These are phyloP conservation scores for Stemphylium vesicarium DNA, from an alignment of 2,329 filamentous ascomycete genomes.

Conservation along the genomic window DNA sequence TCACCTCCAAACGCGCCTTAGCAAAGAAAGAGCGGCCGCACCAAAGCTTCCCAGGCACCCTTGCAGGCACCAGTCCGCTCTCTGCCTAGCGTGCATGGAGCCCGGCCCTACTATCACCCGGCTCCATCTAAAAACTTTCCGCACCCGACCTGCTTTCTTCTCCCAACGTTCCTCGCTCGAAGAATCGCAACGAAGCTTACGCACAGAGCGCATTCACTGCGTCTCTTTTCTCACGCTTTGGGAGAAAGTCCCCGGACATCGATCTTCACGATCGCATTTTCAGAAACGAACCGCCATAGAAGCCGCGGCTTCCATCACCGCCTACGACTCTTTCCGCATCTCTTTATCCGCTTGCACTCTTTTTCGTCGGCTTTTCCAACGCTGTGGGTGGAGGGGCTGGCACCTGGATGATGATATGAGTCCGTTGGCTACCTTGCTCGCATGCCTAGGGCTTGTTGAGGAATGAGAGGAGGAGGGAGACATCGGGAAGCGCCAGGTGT, in stretches of 20 bases:
- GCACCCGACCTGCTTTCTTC: slow-evolving; percentile 26
- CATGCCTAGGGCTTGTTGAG: slow-evolving; percentile 21
- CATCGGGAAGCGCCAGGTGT: slow-evolving; percentile 39
- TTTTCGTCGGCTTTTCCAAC: slow-evolving; percentile 30
- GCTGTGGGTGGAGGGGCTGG: slow-evolving; percentile 52
- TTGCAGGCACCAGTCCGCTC: slow-evolving; percentile 32
- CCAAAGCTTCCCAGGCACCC: slow-evolving; percentile 38
- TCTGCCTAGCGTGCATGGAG: slow-evolving; percentile 37
- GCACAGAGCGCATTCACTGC: slow-evolving; percentile 66
- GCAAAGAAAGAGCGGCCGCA: slow-evolving; percentile 27
- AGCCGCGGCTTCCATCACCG: slow-evolving; percentile 78
- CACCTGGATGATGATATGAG: slow-evolving; percentile 87
- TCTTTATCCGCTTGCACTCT: slow-evolving; percentile 62
- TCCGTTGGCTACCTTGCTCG: slow-evolving; percentile 63
- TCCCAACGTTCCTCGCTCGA: slow-evolving; percentile 87
- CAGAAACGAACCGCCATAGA: slow-evolving; percentile 99
- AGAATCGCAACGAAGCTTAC: slow-evolving; percentile 99
- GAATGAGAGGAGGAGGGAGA: slow-evolving; percentile 44
- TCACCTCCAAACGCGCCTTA: slow-evolving; percentile 20
- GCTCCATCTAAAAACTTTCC: slow-evolving; percentile 29
- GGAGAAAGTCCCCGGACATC: slow-evolving; percentile 99
- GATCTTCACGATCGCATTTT: slow-evolving; percentile 62
- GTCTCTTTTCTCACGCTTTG: slow-evolving; percentile 71
- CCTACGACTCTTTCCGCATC: slow-evolving; percentile 50
- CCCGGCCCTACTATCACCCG: slow-evolving; percentile 25